Percentiles rank a stretch among this genome's conserved stretches.
Evolutionary conservation across 306 rosid genomes (phyloP).

Genomic region (Echinosophora koreensis): DNA sequence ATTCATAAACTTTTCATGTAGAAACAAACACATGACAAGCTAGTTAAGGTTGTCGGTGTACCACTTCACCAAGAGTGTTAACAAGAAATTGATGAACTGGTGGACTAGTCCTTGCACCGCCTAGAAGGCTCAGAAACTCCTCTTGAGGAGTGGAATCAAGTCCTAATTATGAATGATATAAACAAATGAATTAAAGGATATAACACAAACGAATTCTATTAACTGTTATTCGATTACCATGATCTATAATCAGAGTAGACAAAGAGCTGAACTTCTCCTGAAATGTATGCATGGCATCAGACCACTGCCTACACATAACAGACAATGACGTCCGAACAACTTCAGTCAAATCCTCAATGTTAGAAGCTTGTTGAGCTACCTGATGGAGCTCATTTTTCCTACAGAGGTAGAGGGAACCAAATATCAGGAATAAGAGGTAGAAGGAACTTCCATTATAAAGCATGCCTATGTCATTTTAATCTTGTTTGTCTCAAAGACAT

Average conservation of each 20-base stretch:
- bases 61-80: constrained; percentile 93
- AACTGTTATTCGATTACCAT: constrained; percentile 62
- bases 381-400: constrained; percentile 97
- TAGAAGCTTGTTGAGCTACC: constrained; percentile 98
- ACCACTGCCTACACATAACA: constrained; percentile 95
- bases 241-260: constrained; percentile 74
- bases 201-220: constrained; percentile 36
- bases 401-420: constrained; percentile 41
- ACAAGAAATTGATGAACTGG: constrained; percentile 93
- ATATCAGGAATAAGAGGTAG: constrained; percentile 48
- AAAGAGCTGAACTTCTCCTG: constrained; percentile 88
- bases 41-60: constrained; percentile 48
- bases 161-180: constrained; percentile 59
- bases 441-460: constrained; percentile 35
- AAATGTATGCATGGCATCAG: constrained; percentile 89
- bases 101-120: constrained; percentile 98
- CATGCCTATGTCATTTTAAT: constrained; percentile 38
- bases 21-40: constrained; percentile 34
- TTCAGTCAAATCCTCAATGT: constrained; percentile 83
- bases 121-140: constrained; percentile 92
- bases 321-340: constrained; percentile 87
- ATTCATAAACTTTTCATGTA: constrained; percentile 35
- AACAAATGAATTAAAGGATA: constrained; percentile 40
- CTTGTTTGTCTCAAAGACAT: constrained; percentile 14
- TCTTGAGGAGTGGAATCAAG: constrained; percentile 88